phyloP scores from a whole-genome alignment of 805 yeast genomes.

The Cyberlindnera xylosilytica region DNA sequence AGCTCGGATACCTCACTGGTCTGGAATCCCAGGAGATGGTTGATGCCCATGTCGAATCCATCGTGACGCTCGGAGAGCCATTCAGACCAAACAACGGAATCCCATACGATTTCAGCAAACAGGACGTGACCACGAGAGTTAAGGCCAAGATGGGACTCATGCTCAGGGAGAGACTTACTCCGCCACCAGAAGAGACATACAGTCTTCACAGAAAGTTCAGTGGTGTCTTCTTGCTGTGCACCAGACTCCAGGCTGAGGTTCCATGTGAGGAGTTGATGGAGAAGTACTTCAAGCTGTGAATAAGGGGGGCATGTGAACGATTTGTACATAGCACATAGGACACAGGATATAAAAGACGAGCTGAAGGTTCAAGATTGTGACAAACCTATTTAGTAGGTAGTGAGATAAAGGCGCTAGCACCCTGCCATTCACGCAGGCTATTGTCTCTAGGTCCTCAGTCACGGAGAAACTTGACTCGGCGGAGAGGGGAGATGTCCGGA shows the following conservation, averaged over 20 bases:
- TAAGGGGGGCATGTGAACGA: no score
- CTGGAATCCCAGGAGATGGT: slow-evolving; percentile 83
- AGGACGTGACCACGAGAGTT: slow-evolving; percentile 92
- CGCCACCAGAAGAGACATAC: slow-evolving; percentile 98
- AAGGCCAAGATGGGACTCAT: slow-evolving; percentile 82
- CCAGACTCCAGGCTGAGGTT: slow-evolving; percentile 77
- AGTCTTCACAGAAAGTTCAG: slow-evolving; percentile 93
- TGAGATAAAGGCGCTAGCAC: no score
- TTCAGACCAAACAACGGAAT: slow-evolving; percentile 56
- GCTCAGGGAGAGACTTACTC: slow-evolving; percentile 88
- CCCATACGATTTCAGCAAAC: slow-evolving; percentile 69
- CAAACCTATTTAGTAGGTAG: no score
- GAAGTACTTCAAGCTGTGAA: slow-evolving; percentile 48
- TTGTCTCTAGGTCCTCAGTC: no score
- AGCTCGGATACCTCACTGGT: slow-evolving; percentile 89
- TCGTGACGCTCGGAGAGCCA: slow-evolving; percentile 89
- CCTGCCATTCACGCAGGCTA: no score
- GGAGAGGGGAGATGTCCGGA: no score
- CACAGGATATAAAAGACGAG: no score
- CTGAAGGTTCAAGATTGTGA: no score
- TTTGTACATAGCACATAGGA: slow-evolving; percentile 1
- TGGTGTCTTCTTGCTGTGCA: slow-evolving; percentile 89
- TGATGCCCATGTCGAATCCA: slow-evolving; percentile 90
- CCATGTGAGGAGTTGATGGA: slow-evolving; percentile 76
- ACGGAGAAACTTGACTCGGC: no score